phyloP scores from a whole-genome alignment of 345 rosid genomes.

The Syzygium jambos region DNA sequence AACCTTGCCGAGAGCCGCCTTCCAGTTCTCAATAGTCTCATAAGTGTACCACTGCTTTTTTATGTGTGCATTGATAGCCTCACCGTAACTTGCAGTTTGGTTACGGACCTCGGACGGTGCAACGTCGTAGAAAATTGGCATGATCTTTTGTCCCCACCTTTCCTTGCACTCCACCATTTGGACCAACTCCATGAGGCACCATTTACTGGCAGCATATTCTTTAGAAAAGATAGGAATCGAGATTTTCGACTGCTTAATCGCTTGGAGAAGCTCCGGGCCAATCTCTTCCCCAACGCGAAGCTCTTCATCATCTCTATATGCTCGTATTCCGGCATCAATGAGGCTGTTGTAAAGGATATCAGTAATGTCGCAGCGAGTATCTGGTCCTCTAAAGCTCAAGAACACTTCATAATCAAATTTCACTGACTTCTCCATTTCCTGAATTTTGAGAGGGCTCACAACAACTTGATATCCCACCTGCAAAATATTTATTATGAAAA shows the following conservation, averaged over 20 bases:
- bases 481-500: fast-evolving
- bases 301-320: not conserved
- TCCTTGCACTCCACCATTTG: not conserved
- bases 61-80: fast-evolving
- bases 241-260: fast-evolving
- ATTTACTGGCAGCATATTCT: fast-evolving
- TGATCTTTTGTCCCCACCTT: fast-evolving
- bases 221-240: not conserved
- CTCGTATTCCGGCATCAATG: fast-evolving
- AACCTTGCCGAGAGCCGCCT: not conserved
- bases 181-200: not conserved
- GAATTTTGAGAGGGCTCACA: not conserved
- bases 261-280: not conserved
- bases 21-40: not conserved
- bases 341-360: fast-evolving
- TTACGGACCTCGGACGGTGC: fast-evolving
- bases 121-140: not conserved
- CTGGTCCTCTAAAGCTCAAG: not conserved
- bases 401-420: not conserved
- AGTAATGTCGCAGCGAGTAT: fast-evolving
- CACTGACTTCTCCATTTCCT: not conserved
- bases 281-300: not conserved
- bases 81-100: fast-evolving
- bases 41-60: fast-evolving
- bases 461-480: fast-evolving